Evolutionary conservation across 139 green algal species (phyloP).

Genomic region (Eudorina sp.): DNA sequence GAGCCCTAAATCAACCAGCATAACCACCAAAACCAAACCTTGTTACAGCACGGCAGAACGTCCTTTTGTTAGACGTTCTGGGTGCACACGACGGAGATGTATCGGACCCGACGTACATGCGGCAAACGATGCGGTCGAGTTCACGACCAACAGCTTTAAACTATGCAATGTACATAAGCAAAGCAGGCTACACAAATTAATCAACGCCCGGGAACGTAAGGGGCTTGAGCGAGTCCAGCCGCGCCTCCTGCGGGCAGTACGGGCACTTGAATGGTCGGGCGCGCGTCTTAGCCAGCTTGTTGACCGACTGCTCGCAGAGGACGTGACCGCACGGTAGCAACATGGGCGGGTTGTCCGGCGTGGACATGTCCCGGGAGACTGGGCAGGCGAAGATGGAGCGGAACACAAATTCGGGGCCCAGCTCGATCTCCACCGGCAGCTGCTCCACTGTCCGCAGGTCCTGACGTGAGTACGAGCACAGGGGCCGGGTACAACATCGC

Average conservation of each 20-base stretch:
- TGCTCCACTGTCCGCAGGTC: constrained; percentile 66
- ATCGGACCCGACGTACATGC: too few species aligned
- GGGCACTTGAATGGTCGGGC: constrained; percentile 92
- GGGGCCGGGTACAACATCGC: not conserved
- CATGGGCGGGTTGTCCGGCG: constrained; percentile 90
- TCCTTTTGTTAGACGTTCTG: too few species aligned
- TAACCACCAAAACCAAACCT: too few species aligned
- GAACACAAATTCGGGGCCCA: constrained; percentile 93
- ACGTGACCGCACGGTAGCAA: constrained; percentile 96
- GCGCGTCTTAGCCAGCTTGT: constrained; percentile 84
- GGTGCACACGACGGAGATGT: too few species aligned
- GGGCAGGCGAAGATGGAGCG: constrained; percentile 95
- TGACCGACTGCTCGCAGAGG: constrained; percentile 77
- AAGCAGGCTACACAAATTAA: too few species aligned
- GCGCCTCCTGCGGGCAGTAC: constrained; percentile 93
- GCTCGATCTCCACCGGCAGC: constrained; percentile 93
- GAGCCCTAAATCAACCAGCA: too few species aligned
- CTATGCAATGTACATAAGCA: too few species aligned
- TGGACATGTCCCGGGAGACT: constrained; percentile 88
- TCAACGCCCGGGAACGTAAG: constrained; percentile 80
- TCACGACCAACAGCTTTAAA: too few species aligned
- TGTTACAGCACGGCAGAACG: too few species aligned
- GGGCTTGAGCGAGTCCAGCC: constrained; percentile 67
- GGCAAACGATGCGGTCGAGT: too few species aligned
- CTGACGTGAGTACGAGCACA: not conserved